Evolutionary conservation across 345 rosid species (phyloP).

Genomic region (Murraya paniculata): DNA sequence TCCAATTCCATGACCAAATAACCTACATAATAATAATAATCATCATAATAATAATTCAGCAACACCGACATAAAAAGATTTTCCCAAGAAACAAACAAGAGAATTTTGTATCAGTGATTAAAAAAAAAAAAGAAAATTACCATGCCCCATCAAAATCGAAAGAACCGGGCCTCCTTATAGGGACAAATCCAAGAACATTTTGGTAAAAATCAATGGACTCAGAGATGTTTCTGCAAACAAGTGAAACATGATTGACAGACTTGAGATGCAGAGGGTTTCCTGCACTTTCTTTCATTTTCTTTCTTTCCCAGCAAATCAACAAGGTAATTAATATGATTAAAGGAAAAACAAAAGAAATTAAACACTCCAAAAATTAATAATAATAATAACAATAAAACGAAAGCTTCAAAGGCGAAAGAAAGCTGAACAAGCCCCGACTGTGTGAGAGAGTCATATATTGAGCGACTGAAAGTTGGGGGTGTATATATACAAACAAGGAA

Average conservation of each 20-base stretch:
- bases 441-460: background rate
- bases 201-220: slow-evolving; percentile 73
- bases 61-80: background rate
- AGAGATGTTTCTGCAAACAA: slow-evolving; percentile 62
- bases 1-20: slow-evolving; percentile 74
- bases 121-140: slow-evolving; percentile 26
- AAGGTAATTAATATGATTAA: too few species aligned
- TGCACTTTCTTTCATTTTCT: slow-evolving; percentile 38
- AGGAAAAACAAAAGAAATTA: too few species aligned
- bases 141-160: slow-evolving; percentile 90
- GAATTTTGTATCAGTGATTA: background rate
- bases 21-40: slow-evolving; percentile 29
- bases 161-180: slow-evolving; percentile 79
- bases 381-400: too few species aligned
- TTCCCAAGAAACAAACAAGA: background rate
- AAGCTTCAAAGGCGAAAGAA: background rate
- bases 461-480: background rate
- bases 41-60: too few species aligned
- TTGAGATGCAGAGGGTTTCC: slow-evolving; percentile 72
- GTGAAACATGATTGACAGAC: slow-evolving; percentile 81
- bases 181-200: slow-evolving; percentile 68
- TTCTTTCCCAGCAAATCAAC: too few species aligned
- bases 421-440: background rate
- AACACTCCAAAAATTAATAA: too few species aligned
- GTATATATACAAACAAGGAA: background rate